phyloP scores from a whole-genome alignment of 768 basidiomycete species.

The Suillus alpinus region DNA sequence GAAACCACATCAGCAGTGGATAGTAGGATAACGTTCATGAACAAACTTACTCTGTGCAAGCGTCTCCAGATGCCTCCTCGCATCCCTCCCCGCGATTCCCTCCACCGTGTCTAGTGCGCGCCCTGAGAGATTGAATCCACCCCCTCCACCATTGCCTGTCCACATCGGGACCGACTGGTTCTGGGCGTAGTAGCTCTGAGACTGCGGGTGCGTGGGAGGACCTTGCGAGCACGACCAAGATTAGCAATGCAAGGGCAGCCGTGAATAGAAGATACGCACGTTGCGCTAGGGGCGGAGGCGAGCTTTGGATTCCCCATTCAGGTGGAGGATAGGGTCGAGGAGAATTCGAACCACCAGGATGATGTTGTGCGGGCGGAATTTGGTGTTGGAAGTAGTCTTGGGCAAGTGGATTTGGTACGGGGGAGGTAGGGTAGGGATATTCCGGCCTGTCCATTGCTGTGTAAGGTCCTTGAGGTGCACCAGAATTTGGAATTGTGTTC shows the following conservation, averaged over 20 bases:
- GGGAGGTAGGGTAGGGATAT: neutral
- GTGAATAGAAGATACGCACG: conserved; percentile 31
- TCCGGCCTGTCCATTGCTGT: neutral
- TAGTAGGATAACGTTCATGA: conserved; percentile 7
- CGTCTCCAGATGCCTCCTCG: conserved; percentile 46
- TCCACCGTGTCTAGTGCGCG: conserved; percentile 53
- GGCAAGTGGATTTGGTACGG: neutral
- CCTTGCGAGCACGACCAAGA: conserved; percentile 3
- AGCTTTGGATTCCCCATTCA: conserved; percentile 14
- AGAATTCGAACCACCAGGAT: neutral
- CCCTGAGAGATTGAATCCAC: conserved; percentile 12
- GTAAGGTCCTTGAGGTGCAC: neutral
- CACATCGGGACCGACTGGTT: conserved; percentile 8
- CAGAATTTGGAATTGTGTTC: neutral
- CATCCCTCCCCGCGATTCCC: conserved; percentile 51
- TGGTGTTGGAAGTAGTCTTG: neutral
- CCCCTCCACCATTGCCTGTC: conserved; percentile 8
- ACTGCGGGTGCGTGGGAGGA: conserved; percentile 9
- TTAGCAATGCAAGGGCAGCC: neutral
- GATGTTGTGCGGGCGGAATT: neutral
- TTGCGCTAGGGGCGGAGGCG: conserved; percentile 32
- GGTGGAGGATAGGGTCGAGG: neutral
- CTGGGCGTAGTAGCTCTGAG: conserved; percentile 9
- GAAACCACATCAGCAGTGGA: neutral
- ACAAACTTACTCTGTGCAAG: conserved; percentile 51